phyloP scores from a whole-genome alignment of 495 filamentous ascomycete species.

The Aspergillus mulundensis region DNA sequence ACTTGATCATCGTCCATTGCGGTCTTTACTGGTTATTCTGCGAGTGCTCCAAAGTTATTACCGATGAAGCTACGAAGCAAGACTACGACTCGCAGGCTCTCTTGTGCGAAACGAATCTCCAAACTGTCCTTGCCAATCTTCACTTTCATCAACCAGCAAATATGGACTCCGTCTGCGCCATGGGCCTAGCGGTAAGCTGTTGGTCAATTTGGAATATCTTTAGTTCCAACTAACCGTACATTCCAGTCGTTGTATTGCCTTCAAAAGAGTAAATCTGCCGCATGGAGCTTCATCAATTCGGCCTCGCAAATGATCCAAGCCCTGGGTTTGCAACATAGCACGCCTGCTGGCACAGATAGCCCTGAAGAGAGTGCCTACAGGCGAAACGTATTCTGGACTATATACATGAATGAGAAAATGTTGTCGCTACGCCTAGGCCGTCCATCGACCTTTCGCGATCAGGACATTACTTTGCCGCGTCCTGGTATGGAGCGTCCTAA shows the following conservation, averaged over 20 bases:
- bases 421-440: not conserved
- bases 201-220: too few species aligned
- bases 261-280: conserved; percentile 7
- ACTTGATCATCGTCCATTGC: conserved; percentile 17
- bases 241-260: conserved; percentile 12
- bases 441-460: conserved; percentile 10
- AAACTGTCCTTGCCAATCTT: conserved; percentile 12
- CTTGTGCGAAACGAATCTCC: conserved; percentile 6
- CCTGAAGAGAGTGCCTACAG: not conserved
- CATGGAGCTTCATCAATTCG: conserved; percentile 13
- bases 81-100: conserved; percentile 12
- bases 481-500: not conserved
- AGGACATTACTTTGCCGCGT: conserved; percentile 3
- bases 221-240: not conserved
- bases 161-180: conserved; percentile 9
- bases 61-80: conserved; percentile 1
- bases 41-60: conserved; percentile 7
- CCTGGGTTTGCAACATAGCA: conserved; percentile 1
- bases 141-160: conserved; percentile 4
- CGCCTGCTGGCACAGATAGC: not conserved
- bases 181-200: conserved; percentile 16
- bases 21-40: conserved; percentile 15
- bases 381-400: conserved; percentile 10
- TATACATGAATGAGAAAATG: conserved; percentile 38
- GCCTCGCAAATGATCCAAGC: conserved; percentile 12